Evolutionary conservation across 441 rosid genomes (phyloP).

Genomic region (Croton setiger): DNA sequence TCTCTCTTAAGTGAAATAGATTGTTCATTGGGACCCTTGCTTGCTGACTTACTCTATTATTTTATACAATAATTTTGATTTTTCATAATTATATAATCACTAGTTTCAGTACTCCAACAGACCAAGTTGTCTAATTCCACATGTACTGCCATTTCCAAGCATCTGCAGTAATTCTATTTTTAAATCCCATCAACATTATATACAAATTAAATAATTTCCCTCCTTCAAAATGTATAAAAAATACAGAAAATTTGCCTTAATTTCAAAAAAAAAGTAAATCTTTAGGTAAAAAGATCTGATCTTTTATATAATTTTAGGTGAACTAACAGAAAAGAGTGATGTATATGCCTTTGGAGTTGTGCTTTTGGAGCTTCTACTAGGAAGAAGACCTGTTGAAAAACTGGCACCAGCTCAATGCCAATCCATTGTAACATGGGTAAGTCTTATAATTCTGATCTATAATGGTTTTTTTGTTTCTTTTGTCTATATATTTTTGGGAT

Average conservation of each 20-base stretch:
- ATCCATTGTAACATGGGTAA: slow-evolving; percentile 96
- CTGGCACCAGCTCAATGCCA: slow-evolving; percentile 76
- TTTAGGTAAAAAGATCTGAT: not conserved
- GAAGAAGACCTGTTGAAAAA: slow-evolving; percentile 86
- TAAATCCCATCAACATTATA: not conserved
- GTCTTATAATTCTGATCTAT: not conserved
- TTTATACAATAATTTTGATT: not conserved
- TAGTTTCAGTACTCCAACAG: not conserved
- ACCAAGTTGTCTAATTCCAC: slow-evolving; percentile 7
- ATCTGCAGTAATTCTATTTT: not conserved
- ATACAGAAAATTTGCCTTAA: not conserved
- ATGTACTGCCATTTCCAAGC: slow-evolving; percentile 13
- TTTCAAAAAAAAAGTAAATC: not conserved
- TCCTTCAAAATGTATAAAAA: not conserved
- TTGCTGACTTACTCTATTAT: not conserved
- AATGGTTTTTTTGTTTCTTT: too few species aligned
- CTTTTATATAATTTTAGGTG: slow-evolving; percentile 38
- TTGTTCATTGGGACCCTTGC: not conserved
- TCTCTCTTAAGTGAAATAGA: not conserved
- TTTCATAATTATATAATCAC: slow-evolving; percentile 8
- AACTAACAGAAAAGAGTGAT: slow-evolving; percentile 91
- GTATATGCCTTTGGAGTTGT: slow-evolving; percentile 94
- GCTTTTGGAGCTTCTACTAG: slow-evolving; percentile 87
- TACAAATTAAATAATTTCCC: not conserved
- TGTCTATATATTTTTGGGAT: not conserved